Evolutionary conservation across 1,284 basidiomycete genomes (phyloP), one percentile per base, ranked within the genome.

Genomic region (Chalciporus sp.): DNA sequence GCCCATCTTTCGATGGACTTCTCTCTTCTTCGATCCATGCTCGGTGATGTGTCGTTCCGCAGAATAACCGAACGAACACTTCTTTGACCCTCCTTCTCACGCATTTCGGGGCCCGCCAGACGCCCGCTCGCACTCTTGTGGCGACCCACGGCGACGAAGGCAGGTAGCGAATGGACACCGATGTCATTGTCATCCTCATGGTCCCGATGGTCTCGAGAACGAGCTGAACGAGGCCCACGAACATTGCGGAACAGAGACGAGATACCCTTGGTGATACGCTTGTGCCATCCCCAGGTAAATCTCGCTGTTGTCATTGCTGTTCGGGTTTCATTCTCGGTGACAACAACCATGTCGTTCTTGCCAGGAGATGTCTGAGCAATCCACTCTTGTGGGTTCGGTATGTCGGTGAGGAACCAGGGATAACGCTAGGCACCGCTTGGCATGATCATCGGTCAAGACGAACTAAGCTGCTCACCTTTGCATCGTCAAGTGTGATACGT

Each of bases 261-360:
- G 23, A 83, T 70, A 49, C 78, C 77, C 33, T 66, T 72, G 11
- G 70, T 67, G 41, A 76, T 61, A 27, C 81, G 73, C 23, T 71
- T 73, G 39, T 75, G 73, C 80, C 81, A 79, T 45, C 74, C 77
- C 77, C 78, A 80, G 33, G 73, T 73, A 64, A 85, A 88, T 55
- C 74, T 81, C 8, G 85, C 78, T 0, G 72, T 67, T 3, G 84
- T 82, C 76, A 93, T 84, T 8, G 93, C 94, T 19, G 84, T 85
- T 20, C 82, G 83, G 3, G 94, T 87, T 61, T 97, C 95, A 52
- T 85, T 85, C n/a, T 83, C 81, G 0, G 91, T 90, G 28, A 96
- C 87, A 49, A 82, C 77, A 49, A 90, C 81, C 40, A 78, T 80
- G 14, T 81, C 77, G 51, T 78, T 76, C 42, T 78, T 79, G 48